A percentile compares a stretch with the other conserved stretches of the same genome.
These are phyloP conservation scores for Saturnispora sanitii DNA, from an alignment of 805 yeast genomes.

Conservation along the genomic window DNA sequence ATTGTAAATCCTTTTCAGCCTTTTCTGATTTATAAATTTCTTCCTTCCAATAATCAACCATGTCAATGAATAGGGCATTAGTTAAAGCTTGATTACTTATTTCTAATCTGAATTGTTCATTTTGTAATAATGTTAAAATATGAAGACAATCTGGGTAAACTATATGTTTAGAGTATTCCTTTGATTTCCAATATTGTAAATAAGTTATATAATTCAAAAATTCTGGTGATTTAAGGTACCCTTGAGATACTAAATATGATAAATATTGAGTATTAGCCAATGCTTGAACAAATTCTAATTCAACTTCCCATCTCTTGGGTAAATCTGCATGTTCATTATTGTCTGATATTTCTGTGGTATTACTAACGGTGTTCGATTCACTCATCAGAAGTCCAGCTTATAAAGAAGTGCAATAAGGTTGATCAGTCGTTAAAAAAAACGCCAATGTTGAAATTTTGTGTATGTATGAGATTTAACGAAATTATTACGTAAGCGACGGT, in stretches of 20 bases:
- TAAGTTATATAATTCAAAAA: conserved; percentile 72
- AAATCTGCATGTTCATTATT: conserved; percentile 22
- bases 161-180: conserved; percentile 56
- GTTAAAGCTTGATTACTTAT: conserved; percentile 49
- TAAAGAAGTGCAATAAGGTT: too few relatives aligned
- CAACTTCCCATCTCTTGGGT: conserved; percentile 85
- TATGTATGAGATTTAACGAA: too few relatives aligned
- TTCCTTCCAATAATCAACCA: conserved; percentile 63
- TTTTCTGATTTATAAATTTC: conserved; percentile 17
- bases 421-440: too few relatives aligned
- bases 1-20: too few relatives aligned
- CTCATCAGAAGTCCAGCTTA: too few relatives aligned
- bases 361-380: background rate
- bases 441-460: too few relatives aligned
- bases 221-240: conserved; percentile 57
- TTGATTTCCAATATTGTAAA: conserved; percentile 76
- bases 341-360: background rate
- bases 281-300: conserved; percentile 87
- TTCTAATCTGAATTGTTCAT: conserved; percentile 42
- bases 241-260: conserved; percentile 77
- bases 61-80: conserved; percentile 57
- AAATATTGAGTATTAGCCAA: conserved; percentile 83
- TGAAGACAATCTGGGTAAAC: conserved; percentile 88
- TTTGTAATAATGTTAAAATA: conserved; percentile 54
- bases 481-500: too few relatives aligned